phyloP scores from a whole-genome alignment of 2,329 filamentous ascomycete species.

The Rutstroemia sydowiana region DNA sequence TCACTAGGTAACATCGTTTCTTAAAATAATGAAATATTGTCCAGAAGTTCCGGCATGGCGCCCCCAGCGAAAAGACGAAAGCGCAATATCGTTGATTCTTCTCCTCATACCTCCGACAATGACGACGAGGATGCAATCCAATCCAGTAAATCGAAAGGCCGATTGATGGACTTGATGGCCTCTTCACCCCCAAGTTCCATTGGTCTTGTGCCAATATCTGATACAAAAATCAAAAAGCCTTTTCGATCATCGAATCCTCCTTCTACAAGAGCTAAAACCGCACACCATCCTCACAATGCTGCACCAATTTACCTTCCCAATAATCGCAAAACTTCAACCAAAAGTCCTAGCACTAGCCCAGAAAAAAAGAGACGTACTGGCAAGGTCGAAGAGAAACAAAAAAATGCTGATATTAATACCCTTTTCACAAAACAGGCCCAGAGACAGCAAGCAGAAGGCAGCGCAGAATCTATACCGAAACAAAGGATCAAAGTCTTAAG shows the following conservation, averaged over 20 bases:
- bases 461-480: conserved; percentile 10
- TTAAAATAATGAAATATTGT: background rate
- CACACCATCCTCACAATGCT: conserved; percentile 24
- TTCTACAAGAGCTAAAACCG: conserved; percentile 22
- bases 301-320: conserved; percentile 25
- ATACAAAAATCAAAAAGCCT: conserved; percentile 6
- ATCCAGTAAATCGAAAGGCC: conserved; percentile 13
- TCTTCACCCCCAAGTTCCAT: conserved; percentile 16
- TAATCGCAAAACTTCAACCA: conserved; percentile 26
- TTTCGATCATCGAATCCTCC: conserved; percentile 18
- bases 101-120: conserved; percentile 37
- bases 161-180: conserved; percentile 17
- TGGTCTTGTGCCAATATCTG: conserved; percentile 7
- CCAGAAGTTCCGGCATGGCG: conserved; percentile 22
- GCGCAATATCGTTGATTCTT: conserved; percentile 42
- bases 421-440: conserved; percentile 57
- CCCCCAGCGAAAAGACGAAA: conserved; percentile 39
- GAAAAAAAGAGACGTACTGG: conserved; percentile 34
- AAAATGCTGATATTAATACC: conserved; percentile 48
- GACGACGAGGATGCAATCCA: conserved; percentile 37
- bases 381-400: conserved; percentile 43
- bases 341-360: conserved; percentile 38
- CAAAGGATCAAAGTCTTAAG: conserved; percentile 31
- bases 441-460: conserved; percentile 29
- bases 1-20: background rate